These are phyloP conservation scores for Pseudoturritis turrita DNA, from an alignment of 345 rosid genomes.

Conservation along the genomic window DNA sequence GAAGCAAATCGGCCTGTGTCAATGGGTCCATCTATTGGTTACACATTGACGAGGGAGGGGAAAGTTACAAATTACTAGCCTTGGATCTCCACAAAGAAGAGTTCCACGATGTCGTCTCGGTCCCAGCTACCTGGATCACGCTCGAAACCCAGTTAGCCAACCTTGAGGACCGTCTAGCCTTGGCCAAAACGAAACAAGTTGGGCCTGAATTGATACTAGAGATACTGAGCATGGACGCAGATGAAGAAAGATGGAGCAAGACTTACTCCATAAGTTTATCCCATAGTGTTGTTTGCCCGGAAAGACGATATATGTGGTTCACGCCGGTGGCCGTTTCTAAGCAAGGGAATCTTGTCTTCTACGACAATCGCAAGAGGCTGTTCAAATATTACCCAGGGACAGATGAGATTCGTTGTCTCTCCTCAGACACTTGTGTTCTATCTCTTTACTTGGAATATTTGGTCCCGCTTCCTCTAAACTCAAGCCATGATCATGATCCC, in stretches of 20 bases:
- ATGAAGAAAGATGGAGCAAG: too few relatives aligned
- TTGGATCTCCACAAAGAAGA: too few relatives aligned
- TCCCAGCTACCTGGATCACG: too few relatives aligned
- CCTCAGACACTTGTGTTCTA: background rate
- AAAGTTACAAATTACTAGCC: conserved; percentile 6
- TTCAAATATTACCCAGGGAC: background rate
- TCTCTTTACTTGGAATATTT: background rate
- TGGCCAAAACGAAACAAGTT: too few relatives aligned
- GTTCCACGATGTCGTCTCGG: too few relatives aligned
- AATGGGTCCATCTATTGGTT: background rate
- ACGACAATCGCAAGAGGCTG: background rate
- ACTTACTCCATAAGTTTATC: too few relatives aligned
- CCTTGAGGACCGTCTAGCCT: too few relatives aligned
- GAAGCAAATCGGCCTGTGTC: background rate
- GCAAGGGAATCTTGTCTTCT: background rate
- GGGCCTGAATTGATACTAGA: too few relatives aligned
- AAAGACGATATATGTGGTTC: background rate
- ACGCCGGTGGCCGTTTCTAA: background rate
- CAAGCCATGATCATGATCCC: too few relatives aligned
- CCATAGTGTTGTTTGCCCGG: too few relatives aligned
- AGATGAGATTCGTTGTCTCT: background rate
- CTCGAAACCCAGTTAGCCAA: too few relatives aligned
- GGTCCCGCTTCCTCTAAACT: background rate
- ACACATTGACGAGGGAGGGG: background rate
- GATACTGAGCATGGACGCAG: too few relatives aligned